These are phyloP conservation scores for Rauvolfia tetraphylla DNA, from an alignment of 257 asterid species.

Conservation along the genomic window DNA sequence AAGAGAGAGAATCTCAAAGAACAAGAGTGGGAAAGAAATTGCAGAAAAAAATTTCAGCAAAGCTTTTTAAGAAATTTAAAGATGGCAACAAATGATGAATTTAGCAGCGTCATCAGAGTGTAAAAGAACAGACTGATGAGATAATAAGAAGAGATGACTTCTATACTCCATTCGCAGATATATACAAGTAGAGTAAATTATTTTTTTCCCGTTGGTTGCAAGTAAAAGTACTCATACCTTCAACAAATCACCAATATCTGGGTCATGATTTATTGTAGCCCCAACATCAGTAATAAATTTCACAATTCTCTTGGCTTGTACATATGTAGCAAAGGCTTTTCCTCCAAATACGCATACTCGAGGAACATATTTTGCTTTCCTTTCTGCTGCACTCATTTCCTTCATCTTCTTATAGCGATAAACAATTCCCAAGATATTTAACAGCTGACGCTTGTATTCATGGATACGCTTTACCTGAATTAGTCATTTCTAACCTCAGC, in stretches of 20 bases:
- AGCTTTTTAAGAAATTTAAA: neutral
- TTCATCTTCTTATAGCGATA: constrained; percentile 58
- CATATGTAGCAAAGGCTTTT: constrained; percentile 55
- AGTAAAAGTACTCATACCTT: constrained; percentile 34
- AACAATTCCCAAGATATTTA: constrained; percentile 52
- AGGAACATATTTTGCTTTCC: constrained; percentile 47
- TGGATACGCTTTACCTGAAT: constrained; percentile 57
- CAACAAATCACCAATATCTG: constrained; percentile 52
- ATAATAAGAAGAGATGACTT: neutral
- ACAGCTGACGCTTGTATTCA: constrained; percentile 55
- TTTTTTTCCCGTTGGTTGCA: neutral
- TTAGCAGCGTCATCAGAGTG: neutral
- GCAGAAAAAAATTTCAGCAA: neutral
- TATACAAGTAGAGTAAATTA: neutral
- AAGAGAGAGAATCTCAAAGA: neutral
- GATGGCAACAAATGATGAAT: neutral
- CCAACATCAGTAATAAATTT: constrained; percentile 60
- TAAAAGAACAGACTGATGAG: neutral
- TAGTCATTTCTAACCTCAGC: constrained; percentile 6
- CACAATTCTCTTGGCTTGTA: constrained; percentile 60
- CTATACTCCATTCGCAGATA: neutral
- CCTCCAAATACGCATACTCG: constrained; percentile 66
- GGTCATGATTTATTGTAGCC: constrained; percentile 53
- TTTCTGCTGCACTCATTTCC: constrained; percentile 45
- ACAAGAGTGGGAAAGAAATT: neutral